Base-by-base conservation (phyloP, 495 filamentous ascomycete species). In the Trichocladium antarcticum region DNA sequence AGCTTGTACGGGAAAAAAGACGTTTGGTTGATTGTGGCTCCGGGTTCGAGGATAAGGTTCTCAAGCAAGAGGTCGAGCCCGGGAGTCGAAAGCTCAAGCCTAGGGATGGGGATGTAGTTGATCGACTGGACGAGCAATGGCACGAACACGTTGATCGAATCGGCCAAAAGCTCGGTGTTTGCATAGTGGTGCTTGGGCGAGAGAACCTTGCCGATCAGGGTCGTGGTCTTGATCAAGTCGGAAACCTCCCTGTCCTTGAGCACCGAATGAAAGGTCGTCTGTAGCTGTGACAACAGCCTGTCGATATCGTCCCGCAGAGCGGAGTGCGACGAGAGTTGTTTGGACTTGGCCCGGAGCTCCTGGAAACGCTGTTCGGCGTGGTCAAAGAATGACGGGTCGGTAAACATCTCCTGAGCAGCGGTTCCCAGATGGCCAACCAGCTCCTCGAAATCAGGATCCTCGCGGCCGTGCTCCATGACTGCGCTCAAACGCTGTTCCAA, bases 1-100 rank as follows among this genome's bases (percentile, higher is more conserved):
- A 95, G 73, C 34, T 81, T 78, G 64, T 86, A 89, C 0, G 90
- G 90, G 12, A 95, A 77, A 75, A 97, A 95, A 0, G 88, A 95
- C 2, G 83, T 82, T 52, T 80, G 75, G 60, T 95, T 92, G 54
- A 95, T 74, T 2, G 87, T 92, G 28, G 70, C 73, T 17, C 90
- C 90, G 0, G 90, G 90, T 54, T 97, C 89, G 31, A 97, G 71
- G 43, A 97, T 83, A 34, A 97, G 71, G 47, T 92, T 95, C 57
- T 95, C 90, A 7, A 97, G 67, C 0, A 97, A 70, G 10, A 97
- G 76, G 55, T 94, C 88, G 53, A 94, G 68, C 43, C 84, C 79
- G 1, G 87, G 90, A 3, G 84, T 82, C 1, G 85, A 82, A 6
- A 95, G 68, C 56, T 95, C 90, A 31, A 95, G 68, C 5, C 90